Percentiles rank a stretch among this genome's conserved stretches.
phyloP scores from a whole-genome alignment of 441 rosid species.

The Arabidopsis lyrata region DNA sequence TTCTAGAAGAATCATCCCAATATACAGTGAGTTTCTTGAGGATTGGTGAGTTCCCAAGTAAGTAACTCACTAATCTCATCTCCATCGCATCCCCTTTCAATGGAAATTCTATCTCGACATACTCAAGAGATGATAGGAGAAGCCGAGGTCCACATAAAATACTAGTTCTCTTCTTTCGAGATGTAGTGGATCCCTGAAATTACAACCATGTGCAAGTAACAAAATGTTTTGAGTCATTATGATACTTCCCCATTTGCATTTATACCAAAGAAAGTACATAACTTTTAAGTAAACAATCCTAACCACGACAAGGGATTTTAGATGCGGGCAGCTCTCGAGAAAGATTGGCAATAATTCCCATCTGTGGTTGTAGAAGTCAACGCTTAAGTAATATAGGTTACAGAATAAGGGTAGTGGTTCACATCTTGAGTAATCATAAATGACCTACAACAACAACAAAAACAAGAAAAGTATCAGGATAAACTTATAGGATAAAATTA shows the following conservation, averaged over 20 bases:
- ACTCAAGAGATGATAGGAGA: conserved; percentile 4
- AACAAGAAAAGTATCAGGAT: too few species aligned
- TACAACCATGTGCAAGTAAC: background rate
- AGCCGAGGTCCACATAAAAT: background rate
- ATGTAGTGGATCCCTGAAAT: background rate
- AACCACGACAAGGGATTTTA: background rate
- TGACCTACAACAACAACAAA: background rate
- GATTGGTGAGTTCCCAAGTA: too few species aligned
- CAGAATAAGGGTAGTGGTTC: background rate
- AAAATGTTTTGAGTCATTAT: background rate
- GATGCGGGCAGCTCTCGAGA: conserved; percentile 13
- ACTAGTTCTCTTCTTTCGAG: background rate
- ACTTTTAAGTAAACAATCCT: background rate
- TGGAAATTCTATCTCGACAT: background rate
- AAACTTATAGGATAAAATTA: too few species aligned
- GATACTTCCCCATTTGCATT: background rate
- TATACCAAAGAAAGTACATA: too few species aligned
- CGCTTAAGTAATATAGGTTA: background rate
- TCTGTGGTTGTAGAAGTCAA: background rate
- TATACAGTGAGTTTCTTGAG: too few species aligned
- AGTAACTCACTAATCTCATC: background rate
- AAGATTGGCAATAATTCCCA: conserved; percentile 7
- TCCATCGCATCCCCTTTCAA: background rate
- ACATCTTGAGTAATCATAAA: background rate
- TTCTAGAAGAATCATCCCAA: too few species aligned